Evolutionary conservation across 306 rosid genomes (phyloP), one percentile per base, ranked within the genome.

Genomic region (Sphenostylis stenocarpa): DNA sequence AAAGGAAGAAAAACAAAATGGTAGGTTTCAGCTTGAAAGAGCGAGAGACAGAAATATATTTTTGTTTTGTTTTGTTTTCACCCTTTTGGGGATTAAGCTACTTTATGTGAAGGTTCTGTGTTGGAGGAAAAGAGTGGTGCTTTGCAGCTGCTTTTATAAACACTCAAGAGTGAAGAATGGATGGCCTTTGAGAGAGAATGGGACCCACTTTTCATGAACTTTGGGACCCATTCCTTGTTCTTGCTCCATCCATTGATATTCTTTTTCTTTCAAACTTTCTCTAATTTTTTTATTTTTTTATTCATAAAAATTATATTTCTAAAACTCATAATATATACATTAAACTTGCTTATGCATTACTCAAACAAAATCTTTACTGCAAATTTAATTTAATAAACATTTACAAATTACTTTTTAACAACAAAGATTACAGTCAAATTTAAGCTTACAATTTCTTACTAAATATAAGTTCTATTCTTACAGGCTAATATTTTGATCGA

Each of bases 131-230:
- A 73, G 69, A 84, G 21, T 77, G 73, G 71, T 78, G 92, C 85
- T 84, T 84, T 86, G 90, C 56, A 69, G 89, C 87, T 77, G 96
- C 86, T 82, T 89, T 84, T 95, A 82, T 82, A 84, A 85, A 77
- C 90, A 76, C 75, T 33, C 16, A 60, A 28, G 64, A 56, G 60
- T 47, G 79, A 61, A 66, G 64, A n/a, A 48, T 51, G 76, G 67
- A 53, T 4, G 81, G 80, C 48, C 33, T 33, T 16, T 28, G 21
- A 28, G 78, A 65, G 21, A 33, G 23, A 16, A 28, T 82, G 51
- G 80, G 81, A 17, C 85, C 77, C 45, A 36, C 47, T 80, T 63
- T 33, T 64, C 52, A 39, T 9, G 47, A 31, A 55, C 66, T 80
- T 73, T 80, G 73, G 80, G 82, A 56, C 85, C 78, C 60, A 70